Evolutionary conservation across 768 basidiomycete genomes (phyloP), one percentile per base, ranked within the genome.

Genomic region (Panus rudis): DNA sequence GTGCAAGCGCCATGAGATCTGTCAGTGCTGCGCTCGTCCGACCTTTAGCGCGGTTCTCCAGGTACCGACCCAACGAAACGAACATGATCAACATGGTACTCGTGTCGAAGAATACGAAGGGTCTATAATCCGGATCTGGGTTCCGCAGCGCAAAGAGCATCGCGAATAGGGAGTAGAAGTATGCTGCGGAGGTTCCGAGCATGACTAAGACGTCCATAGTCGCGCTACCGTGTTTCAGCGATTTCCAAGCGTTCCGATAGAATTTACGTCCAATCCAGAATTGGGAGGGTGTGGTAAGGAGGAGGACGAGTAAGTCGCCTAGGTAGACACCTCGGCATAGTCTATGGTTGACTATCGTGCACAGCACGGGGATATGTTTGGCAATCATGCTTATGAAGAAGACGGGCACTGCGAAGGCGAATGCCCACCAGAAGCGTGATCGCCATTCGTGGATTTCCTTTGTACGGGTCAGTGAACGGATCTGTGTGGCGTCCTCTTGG

Each of bases 201-300:
- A 92, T 88, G 56, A 99, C 79, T 34, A 99, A 85, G 30, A 98
- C 92, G 61, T 99, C 96, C 94, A 99, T 99, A 2, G 94, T 99
- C 6, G 92, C 88, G 7, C 79, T 75, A 22, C 79, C 75, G 62
- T 99, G 96, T 59, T 79, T 87, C 41, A 98, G 68, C 4, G 92
- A 81, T 63, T 93, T 94, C 71, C 76, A 96, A 6, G 96, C 92
- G 48, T 81, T 87, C 32, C 73, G 73, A 62, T 96, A 94, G 65
- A 97, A 97, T 51, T 81, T 81, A 42, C 65, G 67, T 3, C 92
- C 96, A 28, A 98, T 71, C 81, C 87, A 94, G 55, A 92, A 89
- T 58, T 98, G 96, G 3, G 90, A 81, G 5, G 93, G 93, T 2
- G 93, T 84, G 7, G 92, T 92, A 42, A 98, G 71, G 20, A 75